These are phyloP conservation scores for Selaginella tamariscina DNA, from an alignment of 75 land plant genomes.

Conservation along the genomic window DNA sequence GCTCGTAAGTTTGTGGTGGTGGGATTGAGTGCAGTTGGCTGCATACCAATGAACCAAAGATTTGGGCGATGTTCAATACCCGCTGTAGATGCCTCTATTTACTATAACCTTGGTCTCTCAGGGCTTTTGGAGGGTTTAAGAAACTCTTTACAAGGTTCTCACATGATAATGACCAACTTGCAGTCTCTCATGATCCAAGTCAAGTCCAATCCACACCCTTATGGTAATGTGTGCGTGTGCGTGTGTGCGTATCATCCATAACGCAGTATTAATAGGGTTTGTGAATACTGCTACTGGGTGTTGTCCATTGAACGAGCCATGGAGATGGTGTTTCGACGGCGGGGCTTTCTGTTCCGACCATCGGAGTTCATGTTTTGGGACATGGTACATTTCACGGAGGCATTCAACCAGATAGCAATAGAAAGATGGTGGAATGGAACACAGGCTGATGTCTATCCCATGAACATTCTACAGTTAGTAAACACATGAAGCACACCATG, in stretches of 20 bases:
- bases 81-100: not conserved
- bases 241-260: too few relatives aligned
- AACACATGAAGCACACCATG: too few relatives aligned
- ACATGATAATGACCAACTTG: not conserved
- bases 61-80: not conserved
- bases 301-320: not conserved
- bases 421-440: too few relatives aligned
- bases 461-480: too few relatives aligned
- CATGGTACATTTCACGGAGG: too few relatives aligned
- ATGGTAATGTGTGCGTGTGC: too few relatives aligned
- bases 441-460: too few relatives aligned
- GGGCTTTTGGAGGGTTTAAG: not conserved
- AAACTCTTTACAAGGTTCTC: not conserved
- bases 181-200: not conserved
- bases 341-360: too few relatives aligned
- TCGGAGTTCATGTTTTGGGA: too few relatives aligned
- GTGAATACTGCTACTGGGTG: not conserved
- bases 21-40: not conserved
- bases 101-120: not conserved
- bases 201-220: not conserved
- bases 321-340: not conserved
- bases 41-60: constrained; percentile 8
- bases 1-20: constrained; percentile 8
- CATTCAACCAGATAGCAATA: too few relatives aligned
- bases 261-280: not conserved